These are phyloP conservation scores for Arctium minus DNA, from an alignment of 129 eudicot genomes.

Conservation along the genomic window DNA sequence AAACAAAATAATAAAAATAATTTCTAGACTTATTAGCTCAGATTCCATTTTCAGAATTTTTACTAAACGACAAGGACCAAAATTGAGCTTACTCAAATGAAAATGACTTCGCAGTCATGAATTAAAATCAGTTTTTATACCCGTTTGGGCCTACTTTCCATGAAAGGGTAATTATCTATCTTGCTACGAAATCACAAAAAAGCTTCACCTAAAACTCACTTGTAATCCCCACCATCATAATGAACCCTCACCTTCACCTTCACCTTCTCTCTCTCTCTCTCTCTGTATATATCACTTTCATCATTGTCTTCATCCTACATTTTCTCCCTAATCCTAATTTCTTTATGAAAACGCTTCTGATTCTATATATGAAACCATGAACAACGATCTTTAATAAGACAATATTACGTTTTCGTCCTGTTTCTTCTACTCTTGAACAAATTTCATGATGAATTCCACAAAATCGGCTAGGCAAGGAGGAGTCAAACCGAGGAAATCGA, in stretches of 20 bases:
- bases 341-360: neutral
- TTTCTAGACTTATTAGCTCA: too few species aligned
- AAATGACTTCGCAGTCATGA: too few species aligned
- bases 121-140: too few species aligned
- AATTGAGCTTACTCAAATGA: too few species aligned
- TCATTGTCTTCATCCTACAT: neutral
- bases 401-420: neutral
- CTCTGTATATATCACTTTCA: neutral
- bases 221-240: conserved; percentile 13
- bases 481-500: conserved; percentile 29
- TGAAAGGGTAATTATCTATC: neutral
- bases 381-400: neutral
- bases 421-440: neutral
- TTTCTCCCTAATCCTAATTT: conserved; percentile 12
- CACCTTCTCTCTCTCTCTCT: neutral
- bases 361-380: neutral
- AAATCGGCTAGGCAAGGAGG: conserved; percentile 53
- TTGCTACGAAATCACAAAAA: neutral
- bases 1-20: too few species aligned
- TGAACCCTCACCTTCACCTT: neutral
- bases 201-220: neutral
- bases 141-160: too few species aligned
- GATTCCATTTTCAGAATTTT: too few species aligned
- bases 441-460: conserved; percentile 7
- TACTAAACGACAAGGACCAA: too few species aligned